A percentile compares a stretch with the other conserved stretches of the same genome.
Conservation (phyloP, 345 rosid species). For the Citrus sp. region DNA sequence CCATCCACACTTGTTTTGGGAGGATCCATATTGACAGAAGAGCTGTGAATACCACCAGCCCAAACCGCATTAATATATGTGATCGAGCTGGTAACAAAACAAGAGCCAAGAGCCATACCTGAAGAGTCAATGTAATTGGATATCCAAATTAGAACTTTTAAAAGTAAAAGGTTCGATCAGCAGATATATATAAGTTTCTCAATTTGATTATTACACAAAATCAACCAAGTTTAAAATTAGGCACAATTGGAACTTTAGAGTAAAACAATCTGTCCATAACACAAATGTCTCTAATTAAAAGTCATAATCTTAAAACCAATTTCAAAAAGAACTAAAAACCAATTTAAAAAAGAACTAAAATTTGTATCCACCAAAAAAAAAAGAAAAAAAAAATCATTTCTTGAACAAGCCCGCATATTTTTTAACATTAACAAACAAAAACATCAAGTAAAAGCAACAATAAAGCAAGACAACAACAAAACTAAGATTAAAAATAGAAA, state of each 20-base stretch:
- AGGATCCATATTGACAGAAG: conserved; percentile 68
- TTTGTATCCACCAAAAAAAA: background rate
- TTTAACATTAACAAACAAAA: background rate
- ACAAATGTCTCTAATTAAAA: background rate
- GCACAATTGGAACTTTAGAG: background rate
- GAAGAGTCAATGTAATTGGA: conserved; percentile 24
- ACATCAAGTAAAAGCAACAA: background rate
- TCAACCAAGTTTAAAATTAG: background rate
- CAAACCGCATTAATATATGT: conserved; percentile 67
- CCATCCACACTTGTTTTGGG: conserved; percentile 76
- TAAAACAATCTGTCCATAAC: background rate
- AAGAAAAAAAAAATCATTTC: background rate
- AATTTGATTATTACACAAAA: background rate
- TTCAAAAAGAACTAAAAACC: background rate
- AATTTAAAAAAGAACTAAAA: background rate
- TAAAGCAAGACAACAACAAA: background rate
- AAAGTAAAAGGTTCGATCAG: background rate
- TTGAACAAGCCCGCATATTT: background rate
- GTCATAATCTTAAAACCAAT: background rate
- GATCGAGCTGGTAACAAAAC: conserved; percentile 91
- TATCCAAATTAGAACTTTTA: background rate
- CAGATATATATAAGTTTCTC: background rate
- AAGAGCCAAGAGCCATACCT: conserved; percentile 92
- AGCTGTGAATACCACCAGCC: conserved; percentile 60
- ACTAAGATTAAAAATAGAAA: background rate